phyloP scores from a whole-genome alignment of 148 eudicot species.

The Rhododendron molle region DNA sequence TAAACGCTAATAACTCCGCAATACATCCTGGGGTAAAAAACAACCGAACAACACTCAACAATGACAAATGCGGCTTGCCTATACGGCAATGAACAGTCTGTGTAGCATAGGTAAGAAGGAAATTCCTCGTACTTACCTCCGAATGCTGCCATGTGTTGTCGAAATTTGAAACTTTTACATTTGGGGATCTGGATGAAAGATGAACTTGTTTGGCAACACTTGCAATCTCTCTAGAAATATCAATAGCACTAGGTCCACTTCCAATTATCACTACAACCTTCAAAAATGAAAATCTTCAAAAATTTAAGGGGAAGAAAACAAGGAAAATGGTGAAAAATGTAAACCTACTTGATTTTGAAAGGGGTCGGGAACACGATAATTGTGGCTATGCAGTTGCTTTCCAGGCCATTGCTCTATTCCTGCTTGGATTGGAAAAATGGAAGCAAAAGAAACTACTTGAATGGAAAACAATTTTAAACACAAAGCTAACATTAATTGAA shows the following conservation, averaged over 20 bases:
- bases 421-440: constrained; percentile 8
- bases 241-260: constrained; percentile 46
- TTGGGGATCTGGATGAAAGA: constrained; percentile 52
- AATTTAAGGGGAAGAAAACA: neutral
- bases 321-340: neutral
- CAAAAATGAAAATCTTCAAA: neutral
- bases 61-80: no score
- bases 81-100: neutral
- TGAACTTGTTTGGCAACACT: constrained; percentile 60
- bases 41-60: no score
- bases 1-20: no score
- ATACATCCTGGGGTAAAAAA: no score
- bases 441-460: neutral
- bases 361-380: constrained; percentile 56
- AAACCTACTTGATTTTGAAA: constrained; percentile 29
- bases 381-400: constrained; percentile 68
- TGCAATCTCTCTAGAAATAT: constrained; percentile 49
- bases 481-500: neutral
- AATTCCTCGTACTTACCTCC: constrained; percentile 13
- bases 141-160: constrained; percentile 53
- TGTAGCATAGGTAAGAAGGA: neutral
- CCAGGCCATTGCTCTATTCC: constrained; percentile 62
- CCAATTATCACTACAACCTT: constrained; percentile 66
- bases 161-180: constrained; percentile 24
- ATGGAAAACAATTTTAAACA: neutral